These are phyloP conservation scores for Penicillium crustosum DNA, from an alignment of 2,329 filamentous ascomycete species.

Conservation along the genomic window DNA sequence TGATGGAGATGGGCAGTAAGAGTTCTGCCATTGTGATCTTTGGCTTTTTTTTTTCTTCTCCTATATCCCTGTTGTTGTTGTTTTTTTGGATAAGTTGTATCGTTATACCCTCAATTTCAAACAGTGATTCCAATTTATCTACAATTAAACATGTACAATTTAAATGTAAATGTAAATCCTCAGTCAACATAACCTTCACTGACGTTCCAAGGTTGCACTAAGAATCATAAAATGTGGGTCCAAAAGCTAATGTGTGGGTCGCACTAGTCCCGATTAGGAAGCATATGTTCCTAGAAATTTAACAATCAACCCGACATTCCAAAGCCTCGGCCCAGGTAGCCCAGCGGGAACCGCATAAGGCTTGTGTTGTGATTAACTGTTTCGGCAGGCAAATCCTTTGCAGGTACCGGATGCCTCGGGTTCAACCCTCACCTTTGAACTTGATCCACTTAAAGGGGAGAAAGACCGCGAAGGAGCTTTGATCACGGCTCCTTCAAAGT, in stretches of 20 bases:
- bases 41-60: neutral
- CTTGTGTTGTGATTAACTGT: neutral
- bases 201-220: neutral
- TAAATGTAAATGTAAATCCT: neutral
- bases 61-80: conserved; percentile 2
- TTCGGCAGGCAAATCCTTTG: neutral
- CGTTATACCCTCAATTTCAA: neutral
- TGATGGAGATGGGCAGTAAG: conserved; percentile 19
- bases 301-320: neutral
- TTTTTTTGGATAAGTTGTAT: neutral
- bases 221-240: neutral
- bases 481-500: neutral
- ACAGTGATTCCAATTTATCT: neutral
- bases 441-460: neutral
- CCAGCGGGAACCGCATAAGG: neutral
- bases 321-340: neutral
- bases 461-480: no score
- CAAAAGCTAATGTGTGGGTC: neutral
- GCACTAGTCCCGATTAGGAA: neutral
- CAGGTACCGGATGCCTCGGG: neutral
- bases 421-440: neutral
- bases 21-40: neutral
- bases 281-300: neutral
- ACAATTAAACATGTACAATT: neutral
- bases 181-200: neutral